Percentiles rank a stretch among this genome's conserved stretches.
phyloP scores from a whole-genome alignment of 768 basidiomycete genomes.

The Lactarius trivialis region DNA sequence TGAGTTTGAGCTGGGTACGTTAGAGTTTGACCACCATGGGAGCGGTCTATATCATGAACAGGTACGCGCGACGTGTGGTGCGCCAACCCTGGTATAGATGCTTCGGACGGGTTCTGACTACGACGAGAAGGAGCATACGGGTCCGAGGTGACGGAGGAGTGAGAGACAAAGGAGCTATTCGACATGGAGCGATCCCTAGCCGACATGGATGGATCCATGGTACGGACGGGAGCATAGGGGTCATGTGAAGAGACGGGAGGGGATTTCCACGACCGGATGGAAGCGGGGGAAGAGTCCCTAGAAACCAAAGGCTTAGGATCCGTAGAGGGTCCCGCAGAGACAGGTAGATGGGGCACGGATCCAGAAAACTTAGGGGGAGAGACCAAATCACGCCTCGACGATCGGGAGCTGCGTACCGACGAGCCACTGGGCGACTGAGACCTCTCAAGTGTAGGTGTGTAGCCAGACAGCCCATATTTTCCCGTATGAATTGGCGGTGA shows the following conservation, averaged over 20 bases:
- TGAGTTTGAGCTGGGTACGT: slow-evolving; percentile 34
- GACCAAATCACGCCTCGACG: slow-evolving; percentile 8
- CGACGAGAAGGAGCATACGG: slow-evolving; percentile 35
- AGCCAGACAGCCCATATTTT: not conserved
- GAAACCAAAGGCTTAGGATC: slow-evolving; percentile 9
- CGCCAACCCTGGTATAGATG: not conserved
- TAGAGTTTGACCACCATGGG: slow-evolving; percentile 24
- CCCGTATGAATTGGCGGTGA: slow-evolving; percentile 1
- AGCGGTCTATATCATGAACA: slow-evolving; percentile 11
- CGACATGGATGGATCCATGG: not conserved
- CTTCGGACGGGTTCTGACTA: slow-evolving; percentile 19
- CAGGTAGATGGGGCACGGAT: slow-evolving; percentile 22
- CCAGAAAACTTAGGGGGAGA: slow-evolving; percentile 14
- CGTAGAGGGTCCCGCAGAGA: slow-evolving; percentile 25
- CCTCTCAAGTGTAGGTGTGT: slow-evolving; percentile 5
- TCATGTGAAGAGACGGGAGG: slow-evolving; percentile 17
- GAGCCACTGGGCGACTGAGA: slow-evolving; percentile 13
- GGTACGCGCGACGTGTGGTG: slow-evolving; percentile 10
- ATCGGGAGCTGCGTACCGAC: slow-evolving; percentile 15
- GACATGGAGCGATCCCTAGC: slow-evolving; percentile 36
- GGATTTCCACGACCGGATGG: slow-evolving; percentile 18
- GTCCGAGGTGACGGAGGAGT: slow-evolving; percentile 28
- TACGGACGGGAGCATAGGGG: slow-evolving; percentile 23
- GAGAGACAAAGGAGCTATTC: slow-evolving; percentile 36
- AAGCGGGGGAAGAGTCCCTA: slow-evolving; percentile 24